Conservation (phyloP, 768 basidiomycete species). For the Hygrocybe coccinea region DNA sequence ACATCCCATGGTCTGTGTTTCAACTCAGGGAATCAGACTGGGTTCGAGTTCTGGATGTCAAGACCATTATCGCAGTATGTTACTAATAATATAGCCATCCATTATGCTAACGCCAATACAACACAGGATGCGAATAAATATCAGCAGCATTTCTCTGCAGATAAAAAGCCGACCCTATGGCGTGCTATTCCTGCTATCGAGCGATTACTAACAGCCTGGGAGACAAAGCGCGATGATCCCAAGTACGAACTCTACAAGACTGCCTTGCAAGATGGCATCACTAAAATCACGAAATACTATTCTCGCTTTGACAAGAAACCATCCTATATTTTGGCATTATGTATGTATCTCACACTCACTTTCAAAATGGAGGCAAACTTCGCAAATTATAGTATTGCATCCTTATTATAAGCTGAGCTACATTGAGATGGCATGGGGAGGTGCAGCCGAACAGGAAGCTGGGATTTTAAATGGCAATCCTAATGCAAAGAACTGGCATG, state of each 20-base stretch:
- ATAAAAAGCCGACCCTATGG: slow-evolving; percentile 19
- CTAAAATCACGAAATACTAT: slow-evolving; percentile 14
- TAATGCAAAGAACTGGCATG: slow-evolving; percentile 17
- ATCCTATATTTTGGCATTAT: slow-evolving; percentile 10
- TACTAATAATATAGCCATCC: neutral
- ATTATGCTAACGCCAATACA: no score
- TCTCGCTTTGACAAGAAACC: slow-evolving; percentile 10
- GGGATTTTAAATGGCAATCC: slow-evolving; percentile 13
- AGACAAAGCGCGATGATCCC: slow-evolving; percentile 3
- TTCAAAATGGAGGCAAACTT: neutral
- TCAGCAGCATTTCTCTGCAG: slow-evolving; percentile 23
- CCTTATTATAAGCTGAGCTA: slow-evolving; percentile 31
- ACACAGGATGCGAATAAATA: slow-evolving; percentile 22
- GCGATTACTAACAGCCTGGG: slow-evolving; percentile 14
- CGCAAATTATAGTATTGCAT: slow-evolving; percentile 20
- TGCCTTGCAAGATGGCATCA: slow-evolving; percentile 13
- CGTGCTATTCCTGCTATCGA: slow-evolving; percentile 21
- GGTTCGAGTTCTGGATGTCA: slow-evolving; percentile 13
- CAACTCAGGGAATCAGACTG: slow-evolving; percentile 19
- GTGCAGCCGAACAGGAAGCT: slow-evolving; percentile 20
- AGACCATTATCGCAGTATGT: slow-evolving; percentile 16
- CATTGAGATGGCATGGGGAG: slow-evolving; percentile 24
- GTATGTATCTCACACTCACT: slow-evolving; percentile 5
- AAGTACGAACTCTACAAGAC: neutral
- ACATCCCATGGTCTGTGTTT: slow-evolving; percentile 27